Evolutionary conservation across 1,284 basidiomycete species (phyloP), one percentile per base, ranked within the genome.

Genomic region (Apiotrichum veenhuisii): DNA sequence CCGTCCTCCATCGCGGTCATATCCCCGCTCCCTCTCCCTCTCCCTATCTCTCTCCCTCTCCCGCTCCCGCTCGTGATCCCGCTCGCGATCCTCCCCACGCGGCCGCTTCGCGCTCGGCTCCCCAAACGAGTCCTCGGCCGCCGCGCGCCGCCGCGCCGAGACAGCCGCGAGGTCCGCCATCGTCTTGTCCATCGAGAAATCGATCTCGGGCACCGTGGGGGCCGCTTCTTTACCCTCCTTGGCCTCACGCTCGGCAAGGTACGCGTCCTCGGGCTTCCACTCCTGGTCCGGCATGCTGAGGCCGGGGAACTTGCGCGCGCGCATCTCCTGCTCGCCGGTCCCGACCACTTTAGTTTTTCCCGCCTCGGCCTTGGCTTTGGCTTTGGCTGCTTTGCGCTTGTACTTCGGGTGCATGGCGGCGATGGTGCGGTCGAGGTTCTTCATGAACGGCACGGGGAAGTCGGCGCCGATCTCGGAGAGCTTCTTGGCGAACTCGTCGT

Each of bases 331-430:
- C 66, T 91, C 88, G 20, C 64, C 68, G 67, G 41, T 66, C 1
- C 46, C 70, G 47, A 51, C 74, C 65, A 65, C 77, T 73, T 70
- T 75, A 61, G 58, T 42, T 54, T 61, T 68, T 43, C 53, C 53
- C 34, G 52, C 66, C 41, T 55, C 52, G n/a, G 67, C 66, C 33
- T 69, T 64, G 44, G 69, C 65, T 62, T 76, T 72, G 48, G 67
- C 66, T 56, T 82, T 82, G 20, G 79, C 72, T 62, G 76, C 66
- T 69, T 82, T 85, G 77, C 91, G 89, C 81, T 93, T 96, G 81
- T 98, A 88, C 69, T 94, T 97, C 0, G 95, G 96, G 70, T 99
- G 96, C 82, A 98, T 84, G 59, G 84, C 89, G 51, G 95, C 83
- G 66, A 99, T 91, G 59, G 98, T 84, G 30, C 96, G 87, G 79